Conservation (phyloP, 1,284 basidiomycete species). For the Ceratobasidium sp. region DNA sequence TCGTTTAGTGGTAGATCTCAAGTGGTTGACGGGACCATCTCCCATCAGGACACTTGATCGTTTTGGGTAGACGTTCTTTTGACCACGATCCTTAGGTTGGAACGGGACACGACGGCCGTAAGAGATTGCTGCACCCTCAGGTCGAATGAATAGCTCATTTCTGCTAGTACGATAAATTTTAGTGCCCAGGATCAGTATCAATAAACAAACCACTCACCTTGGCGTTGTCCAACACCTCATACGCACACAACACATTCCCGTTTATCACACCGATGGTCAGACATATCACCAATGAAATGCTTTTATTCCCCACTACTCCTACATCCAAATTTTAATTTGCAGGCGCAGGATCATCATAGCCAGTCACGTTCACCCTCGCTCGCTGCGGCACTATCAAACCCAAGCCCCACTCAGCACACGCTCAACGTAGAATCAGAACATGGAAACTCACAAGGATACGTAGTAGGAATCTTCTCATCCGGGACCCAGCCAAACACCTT, state of each 20-base stretch:
- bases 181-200: too few species aligned
- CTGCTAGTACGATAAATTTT: too few species aligned
- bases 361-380: constrained; percentile 36
- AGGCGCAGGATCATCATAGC: constrained; percentile 42
- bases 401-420: neutral
- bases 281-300: neutral
- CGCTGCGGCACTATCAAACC: constrained; percentile 42
- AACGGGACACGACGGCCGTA: too few species aligned
- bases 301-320: neutral
- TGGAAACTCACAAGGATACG: constrained; percentile 81
- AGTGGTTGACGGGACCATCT: too few species aligned
- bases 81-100: too few species aligned
- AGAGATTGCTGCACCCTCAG: too few species aligned
- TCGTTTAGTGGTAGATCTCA: too few species aligned
- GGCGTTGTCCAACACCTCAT: too few species aligned
- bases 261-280: neutral
- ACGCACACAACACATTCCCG: neutral
- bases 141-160: too few species aligned
- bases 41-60: too few species aligned
- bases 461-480: constrained; percentile 77
- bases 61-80: too few species aligned
- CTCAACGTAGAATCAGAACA: neutral
- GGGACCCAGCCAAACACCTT: constrained; percentile 71
- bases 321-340: neutral
- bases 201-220: too few species aligned